phyloP scores from a whole-genome alignment of 2,329 filamentous ascomycete species.

The Epichloe sibirici region DNA sequence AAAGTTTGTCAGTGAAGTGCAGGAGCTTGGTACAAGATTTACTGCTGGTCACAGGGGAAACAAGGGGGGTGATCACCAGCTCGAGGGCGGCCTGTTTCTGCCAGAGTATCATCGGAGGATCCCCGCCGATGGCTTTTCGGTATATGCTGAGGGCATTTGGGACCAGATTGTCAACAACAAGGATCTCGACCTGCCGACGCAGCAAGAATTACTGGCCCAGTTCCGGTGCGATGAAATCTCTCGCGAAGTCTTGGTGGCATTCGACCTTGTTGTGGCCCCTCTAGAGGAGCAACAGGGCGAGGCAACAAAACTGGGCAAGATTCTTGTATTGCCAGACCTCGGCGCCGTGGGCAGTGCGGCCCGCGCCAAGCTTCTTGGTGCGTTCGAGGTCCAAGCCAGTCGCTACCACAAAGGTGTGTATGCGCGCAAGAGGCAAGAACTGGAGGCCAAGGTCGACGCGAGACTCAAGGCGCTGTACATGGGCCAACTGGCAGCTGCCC shows the following conservation, averaged over 20 bases:
- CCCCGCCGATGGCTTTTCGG: constrained; percentile 89
- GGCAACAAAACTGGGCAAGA: constrained; percentile 57
- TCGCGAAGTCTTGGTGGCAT: constrained; percentile 71
- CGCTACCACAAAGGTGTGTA: constrained; percentile 97
- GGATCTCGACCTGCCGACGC: constrained; percentile 88
- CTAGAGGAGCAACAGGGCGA: constrained; percentile 80
- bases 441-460: constrained; percentile 78
- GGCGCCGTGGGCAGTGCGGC: constrained; percentile 62
- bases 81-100: constrained; percentile 72
- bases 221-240: constrained; percentile 97
- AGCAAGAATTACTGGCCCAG: constrained; percentile 91
- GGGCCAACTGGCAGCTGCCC: constrained; percentile 76
- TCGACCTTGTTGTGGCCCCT: constrained; percentile 70
- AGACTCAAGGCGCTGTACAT: constrained; percentile 79
- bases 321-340: constrained; percentile 60
- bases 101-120: constrained; percentile 94
- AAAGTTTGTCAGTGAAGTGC: constrained; percentile 71
- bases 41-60: constrained; percentile 64
- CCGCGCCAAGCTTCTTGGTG: constrained; percentile 59
- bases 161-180: constrained; percentile 99
- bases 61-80: constrained; percentile 58
- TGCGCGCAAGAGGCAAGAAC: constrained; percentile 68
- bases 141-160: constrained; percentile 91
- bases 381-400: constrained; percentile 84
- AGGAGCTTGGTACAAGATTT: constrained; percentile 71